phyloP scores from a whole-genome alignment of 176 grass and related monocot genomes.

The Oryza glumipatula region DNA sequence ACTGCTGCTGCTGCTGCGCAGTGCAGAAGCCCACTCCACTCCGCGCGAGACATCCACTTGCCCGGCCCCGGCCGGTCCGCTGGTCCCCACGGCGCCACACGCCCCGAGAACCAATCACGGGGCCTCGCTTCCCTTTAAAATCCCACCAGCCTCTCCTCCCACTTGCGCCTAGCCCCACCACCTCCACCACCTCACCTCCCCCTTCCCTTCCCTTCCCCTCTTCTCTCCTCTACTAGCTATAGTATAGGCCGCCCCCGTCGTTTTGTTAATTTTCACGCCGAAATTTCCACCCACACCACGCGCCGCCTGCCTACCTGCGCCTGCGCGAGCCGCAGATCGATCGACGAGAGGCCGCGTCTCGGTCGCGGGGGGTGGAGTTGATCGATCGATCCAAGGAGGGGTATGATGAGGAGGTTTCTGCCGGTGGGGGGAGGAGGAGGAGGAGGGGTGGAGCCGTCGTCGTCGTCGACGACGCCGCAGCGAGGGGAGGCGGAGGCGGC shows the following conservation, averaged over 20 bases:
- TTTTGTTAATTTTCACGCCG: conserved; percentile 8
- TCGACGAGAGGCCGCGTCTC: not conserved
- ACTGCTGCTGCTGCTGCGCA: no score
- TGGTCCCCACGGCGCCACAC: conserved; percentile 44
- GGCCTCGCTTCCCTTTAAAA: conserved; percentile 8
- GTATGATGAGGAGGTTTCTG: conserved; percentile 56
- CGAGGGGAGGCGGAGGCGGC: conserved; percentile 21
- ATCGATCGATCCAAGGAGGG: no score
- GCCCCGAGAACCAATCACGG: conserved; percentile 56
- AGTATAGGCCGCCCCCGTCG: not conserved
- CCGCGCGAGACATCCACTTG: not conserved
- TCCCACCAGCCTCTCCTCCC: conserved; percentile 26
- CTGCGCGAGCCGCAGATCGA: not conserved
- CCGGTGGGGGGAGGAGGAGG: conserved; percentile 25
- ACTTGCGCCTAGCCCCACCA: conserved; percentile 30
- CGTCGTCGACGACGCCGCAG: conserved; percentile 42
- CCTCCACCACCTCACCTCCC: no score
- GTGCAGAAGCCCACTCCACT: not conserved
- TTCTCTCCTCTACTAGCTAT: not conserved
- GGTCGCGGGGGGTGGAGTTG: not conserved
- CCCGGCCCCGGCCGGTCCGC: not conserved
- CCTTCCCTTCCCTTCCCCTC: not conserved
- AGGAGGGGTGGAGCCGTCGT: conserved; percentile 46
- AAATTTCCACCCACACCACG: not conserved
- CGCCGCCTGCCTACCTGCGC: not conserved